These are phyloP conservation scores for Vitis cinerea DNA, from an alignment of 164 flowering plant genomes.

Conservation along the genomic window DNA sequence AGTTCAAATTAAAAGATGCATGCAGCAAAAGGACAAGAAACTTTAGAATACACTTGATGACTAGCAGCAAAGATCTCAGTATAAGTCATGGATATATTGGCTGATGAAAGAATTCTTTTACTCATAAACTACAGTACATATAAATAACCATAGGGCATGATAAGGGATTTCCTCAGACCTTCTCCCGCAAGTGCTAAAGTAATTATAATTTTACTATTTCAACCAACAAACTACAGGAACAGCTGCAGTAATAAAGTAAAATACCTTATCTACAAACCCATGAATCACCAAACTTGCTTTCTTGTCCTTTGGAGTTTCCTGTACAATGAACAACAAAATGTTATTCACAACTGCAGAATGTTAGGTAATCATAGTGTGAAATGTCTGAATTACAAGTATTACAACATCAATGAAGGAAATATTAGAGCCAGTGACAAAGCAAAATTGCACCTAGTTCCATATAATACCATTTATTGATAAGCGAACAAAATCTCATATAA, in stretches of 20 bases:
- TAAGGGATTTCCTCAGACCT: not conserved
- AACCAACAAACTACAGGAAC: not conserved
- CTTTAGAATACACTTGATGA: not conserved
- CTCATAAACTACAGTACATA: not conserved
- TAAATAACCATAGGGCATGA: not conserved
- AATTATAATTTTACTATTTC: not conserved
- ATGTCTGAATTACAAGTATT: not conserved
- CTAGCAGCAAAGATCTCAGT: not conserved
- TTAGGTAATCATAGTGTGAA: not conserved
- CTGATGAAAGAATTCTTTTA: too few species aligned
- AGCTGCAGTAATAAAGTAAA: not conserved
- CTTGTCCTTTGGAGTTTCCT: slow-evolving; percentile 98
- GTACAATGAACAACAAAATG: slow-evolving; percentile 15
- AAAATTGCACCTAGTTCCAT: too few species aligned
- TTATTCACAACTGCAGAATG: not conserved
- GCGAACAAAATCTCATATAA: too few species aligned
- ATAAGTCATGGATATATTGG: not conserved
- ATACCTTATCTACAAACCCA: slow-evolving; percentile 90
- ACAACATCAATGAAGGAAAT: too few species aligned
- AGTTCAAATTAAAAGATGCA: slow-evolving; percentile 13
- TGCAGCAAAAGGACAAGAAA: slow-evolving; percentile 1
- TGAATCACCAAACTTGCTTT: slow-evolving; percentile 89
- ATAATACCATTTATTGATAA: too few species aligned
- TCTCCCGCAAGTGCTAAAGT: too few species aligned
- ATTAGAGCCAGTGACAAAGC: too few species aligned